A percentile compares a stretch with the other conserved stretches of the same genome.
Conservation (phyloP, 352 stramenopile genomes). For the Phytophthora podocarpi region DNA sequence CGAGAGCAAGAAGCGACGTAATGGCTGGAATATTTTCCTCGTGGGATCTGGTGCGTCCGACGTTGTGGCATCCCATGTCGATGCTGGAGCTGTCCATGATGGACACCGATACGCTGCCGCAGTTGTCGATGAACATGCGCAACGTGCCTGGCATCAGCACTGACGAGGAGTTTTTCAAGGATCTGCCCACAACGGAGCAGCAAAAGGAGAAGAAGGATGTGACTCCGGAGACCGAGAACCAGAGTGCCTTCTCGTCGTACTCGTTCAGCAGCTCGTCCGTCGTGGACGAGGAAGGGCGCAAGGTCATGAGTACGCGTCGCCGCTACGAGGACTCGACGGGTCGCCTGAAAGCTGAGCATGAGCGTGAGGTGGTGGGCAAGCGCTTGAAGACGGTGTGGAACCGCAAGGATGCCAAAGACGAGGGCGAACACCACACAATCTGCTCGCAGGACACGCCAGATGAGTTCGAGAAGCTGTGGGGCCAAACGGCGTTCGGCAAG, state of each 20-base stretch:
- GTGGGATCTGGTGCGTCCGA: slow-evolving; percentile 81
- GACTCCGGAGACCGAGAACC: slow-evolving; percentile 31
- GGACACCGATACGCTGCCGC: slow-evolving; percentile 61
- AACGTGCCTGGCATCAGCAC: slow-evolving; percentile 42
- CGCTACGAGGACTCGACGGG: slow-evolving; percentile 86
- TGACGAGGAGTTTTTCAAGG: slow-evolving; percentile 87
- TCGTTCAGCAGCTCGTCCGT: slow-evolving; percentile 79
- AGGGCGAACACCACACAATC: slow-evolving; percentile 68
- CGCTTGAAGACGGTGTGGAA: slow-evolving; percentile 82
- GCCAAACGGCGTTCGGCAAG: slow-evolving; percentile 70
- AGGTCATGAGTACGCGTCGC: slow-evolving; percentile 70
- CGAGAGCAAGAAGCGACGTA: slow-evolving; percentile 7
- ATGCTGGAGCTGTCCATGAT: slow-evolving; percentile 86
- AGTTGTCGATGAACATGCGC: slow-evolving; percentile 42
- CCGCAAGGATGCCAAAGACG: slow-evolving; percentile 62
- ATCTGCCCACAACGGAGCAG: slow-evolving; percentile 52
- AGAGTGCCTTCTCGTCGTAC: slow-evolving; percentile 75
- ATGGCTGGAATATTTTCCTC: slow-evolving; percentile 65
- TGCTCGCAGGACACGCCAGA: slow-evolving; percentile 59
- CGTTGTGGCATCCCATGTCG: slow-evolving; percentile 80
- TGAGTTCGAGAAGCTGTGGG: slow-evolving; percentile 82
- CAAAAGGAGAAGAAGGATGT: slow-evolving; percentile 35
- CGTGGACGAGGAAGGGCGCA: slow-evolving; percentile 67
- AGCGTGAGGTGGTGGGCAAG: slow-evolving; percentile 69
- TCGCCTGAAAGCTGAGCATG: slow-evolving; percentile 81